Conservation (phyloP, 805 yeast genomes). For the Ogataea haglerorum region DNA sequence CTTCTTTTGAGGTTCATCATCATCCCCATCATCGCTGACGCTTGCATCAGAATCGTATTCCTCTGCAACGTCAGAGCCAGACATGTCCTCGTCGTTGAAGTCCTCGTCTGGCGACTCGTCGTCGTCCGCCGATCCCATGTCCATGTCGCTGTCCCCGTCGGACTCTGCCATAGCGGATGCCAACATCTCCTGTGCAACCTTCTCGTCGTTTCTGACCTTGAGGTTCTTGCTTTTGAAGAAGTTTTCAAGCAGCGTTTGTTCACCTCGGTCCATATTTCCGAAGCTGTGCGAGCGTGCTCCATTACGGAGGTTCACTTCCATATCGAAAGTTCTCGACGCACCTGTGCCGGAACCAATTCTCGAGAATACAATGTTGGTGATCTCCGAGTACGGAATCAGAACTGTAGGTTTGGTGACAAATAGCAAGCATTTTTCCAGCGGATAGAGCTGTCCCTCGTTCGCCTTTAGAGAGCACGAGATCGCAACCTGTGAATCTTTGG, state of each 20-base stretch:
- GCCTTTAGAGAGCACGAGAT: slow-evolving; percentile 92
- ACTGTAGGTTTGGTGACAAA: slow-evolving; percentile 94
- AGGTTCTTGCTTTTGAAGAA: slow-evolving; percentile 76
- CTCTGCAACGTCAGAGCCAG: slow-evolving; percentile 63
- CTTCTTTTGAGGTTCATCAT: slow-evolving; percentile 28
- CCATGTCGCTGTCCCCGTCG: slow-evolving; percentile 53
- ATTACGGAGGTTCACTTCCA: slow-evolving; percentile 69
- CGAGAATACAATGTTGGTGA: slow-evolving; percentile 73
- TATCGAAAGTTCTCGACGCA: slow-evolving; percentile 86
- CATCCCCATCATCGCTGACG: slow-evolving; percentile 23
- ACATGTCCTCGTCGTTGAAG: slow-evolving; percentile 50
- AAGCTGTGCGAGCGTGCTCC: slow-evolving; percentile 72
- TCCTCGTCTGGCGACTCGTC: slow-evolving; percentile 83
- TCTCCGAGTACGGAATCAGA: slow-evolving; percentile 82
- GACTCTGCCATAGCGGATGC: slow-evolving; percentile 69
- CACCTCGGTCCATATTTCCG: slow-evolving; percentile 87
- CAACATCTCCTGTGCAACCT: slow-evolving; percentile 77
- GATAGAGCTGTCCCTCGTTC: slow-evolving; percentile 88
- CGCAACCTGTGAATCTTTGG: slow-evolving; percentile 78
- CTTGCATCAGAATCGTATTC: slow-evolving; percentile 73
- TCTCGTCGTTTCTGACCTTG: slow-evolving; percentile 82
- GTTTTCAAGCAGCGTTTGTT: slow-evolving; percentile 73
- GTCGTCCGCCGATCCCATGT: slow-evolving; percentile 75
- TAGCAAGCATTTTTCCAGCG: slow-evolving; percentile 86
- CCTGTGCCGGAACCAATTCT: slow-evolving; percentile 80